Evolutionary conservation across 169 alveolate species (phyloP), one percentile per base, ranked within the genome.

Genomic region (Plasmodium reichenowi): DNA sequence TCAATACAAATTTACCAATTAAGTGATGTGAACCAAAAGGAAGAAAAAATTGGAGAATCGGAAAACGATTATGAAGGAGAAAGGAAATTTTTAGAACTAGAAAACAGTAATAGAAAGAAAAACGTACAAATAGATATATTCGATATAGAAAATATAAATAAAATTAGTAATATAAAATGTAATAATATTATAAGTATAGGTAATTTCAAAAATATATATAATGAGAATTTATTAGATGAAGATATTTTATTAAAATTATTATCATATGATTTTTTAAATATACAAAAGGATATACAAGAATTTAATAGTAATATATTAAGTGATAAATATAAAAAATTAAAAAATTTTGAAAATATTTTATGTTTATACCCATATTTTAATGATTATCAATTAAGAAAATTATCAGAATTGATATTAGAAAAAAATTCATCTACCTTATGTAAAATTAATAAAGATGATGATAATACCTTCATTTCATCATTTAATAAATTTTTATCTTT

Each of bases 151-250:
- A 63, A 47, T 6, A 83, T 83, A 22, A 83, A 83, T 29, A 83
- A 68, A 58, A 83, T 83, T 15, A 83, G 91, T 63, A 68, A 17
- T 29, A 58, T 38, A 68, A 83, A 83, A 60, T 83, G 91, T 66
- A 83, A 67, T 43, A 83, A 83, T 50, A 83, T 83, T 17, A 83
- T 83, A 83, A 83, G 91, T 72, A 83, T 83, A 67, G 70, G 91
- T 29, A 83, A 75, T 54, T 83, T 83, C 50, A 83, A 83, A 83
- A 83, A 83, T 83, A 83, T 83, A 13, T 83, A 83, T 48, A 83
- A 83, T 50, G 83, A 83, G 56, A 83, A 83, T 60, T 32, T 83
- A 63, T 50, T 83, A 17, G 91, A 83, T 83, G 91, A 83, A 13
- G 91, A 83, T 68, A 68, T 74, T 0, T 62, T 83, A 15, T 62